Conservation (phyloP, 2,329 filamentous ascomycete genomes). For the Fusarium burgessii region DNA sequence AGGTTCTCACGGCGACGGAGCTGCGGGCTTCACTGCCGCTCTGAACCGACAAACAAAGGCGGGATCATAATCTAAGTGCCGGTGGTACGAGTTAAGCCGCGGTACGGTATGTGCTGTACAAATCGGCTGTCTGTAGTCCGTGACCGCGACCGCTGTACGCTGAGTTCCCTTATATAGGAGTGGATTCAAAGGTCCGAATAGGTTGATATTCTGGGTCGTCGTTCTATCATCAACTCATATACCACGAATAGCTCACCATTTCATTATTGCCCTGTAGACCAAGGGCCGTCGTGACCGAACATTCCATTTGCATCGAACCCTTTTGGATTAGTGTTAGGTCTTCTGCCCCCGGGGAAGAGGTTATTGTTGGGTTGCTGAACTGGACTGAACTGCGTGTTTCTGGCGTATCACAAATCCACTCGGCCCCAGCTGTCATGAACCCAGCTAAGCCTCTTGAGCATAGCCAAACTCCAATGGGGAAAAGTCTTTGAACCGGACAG, state of each 20-base stretch:
- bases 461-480: conserved; percentile 33
- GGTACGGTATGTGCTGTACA: conserved; percentile 28
- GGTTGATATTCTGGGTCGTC: neutral
- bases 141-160: conserved; percentile 18
- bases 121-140: conserved; percentile 9
- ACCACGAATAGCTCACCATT: neutral
- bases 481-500: conserved; percentile 22
- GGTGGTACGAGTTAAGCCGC: conserved; percentile 15
- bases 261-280: conserved; percentile 11
- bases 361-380: conserved; percentile 24
- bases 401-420: conserved; percentile 35
- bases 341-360: conserved; percentile 23
- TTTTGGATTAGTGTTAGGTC: conserved; percentile 41
- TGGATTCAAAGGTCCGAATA: conserved; percentile 34
- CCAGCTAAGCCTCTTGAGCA: conserved; percentile 33
- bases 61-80: conserved; percentile 30
- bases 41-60: conserved; percentile 13
- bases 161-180: conserved; percentile 6
- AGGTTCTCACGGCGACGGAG: conserved; percentile 33
- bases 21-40: conserved; percentile 28
- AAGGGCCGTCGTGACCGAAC: conserved; percentile 28
- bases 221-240: neutral
- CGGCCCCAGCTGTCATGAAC: conserved; percentile 42
- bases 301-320: conserved; percentile 17
- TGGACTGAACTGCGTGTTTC: conserved; percentile 13